These are phyloP conservation scores for Cladosporium sp. DNA, from an alignment of 2,329 filamentous ascomycete species.

Conservation along the genomic window DNA sequence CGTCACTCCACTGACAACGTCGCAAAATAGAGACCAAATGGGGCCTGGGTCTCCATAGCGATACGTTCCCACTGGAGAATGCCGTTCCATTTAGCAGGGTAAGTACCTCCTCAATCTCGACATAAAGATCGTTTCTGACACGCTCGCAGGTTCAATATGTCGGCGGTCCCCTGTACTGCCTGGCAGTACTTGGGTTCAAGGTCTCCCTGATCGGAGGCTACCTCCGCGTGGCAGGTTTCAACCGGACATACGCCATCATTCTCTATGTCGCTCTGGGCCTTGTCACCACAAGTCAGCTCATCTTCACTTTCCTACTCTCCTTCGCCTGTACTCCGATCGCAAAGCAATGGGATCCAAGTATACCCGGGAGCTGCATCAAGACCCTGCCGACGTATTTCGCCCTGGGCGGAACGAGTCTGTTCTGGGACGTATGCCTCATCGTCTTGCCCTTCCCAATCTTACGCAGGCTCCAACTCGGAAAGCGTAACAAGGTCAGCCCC, in stretches of 20 bases:
- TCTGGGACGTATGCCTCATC: conserved; percentile 15
- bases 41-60: conserved; percentile 9
- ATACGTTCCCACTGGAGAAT: conserved; percentile 12
- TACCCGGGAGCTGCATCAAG: conserved; percentile 13
- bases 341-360: conserved; percentile 15
- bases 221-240: conserved; percentile 15
- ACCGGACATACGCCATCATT: conserved; percentile 11
- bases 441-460: conserved; percentile 15
- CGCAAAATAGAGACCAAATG: conserved; percentile 10
- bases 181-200: conserved; percentile 16
- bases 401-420: conserved; percentile 13
- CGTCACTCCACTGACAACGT: neutral
- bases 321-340: conserved; percentile 14
- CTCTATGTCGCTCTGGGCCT: conserved; percentile 10
- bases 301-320: conserved; percentile 14
- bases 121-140: neutral
- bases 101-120: neutral
- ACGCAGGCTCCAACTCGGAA: conserved; percentile 16
- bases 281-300: conserved; percentile 12
- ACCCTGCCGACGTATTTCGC: conserved; percentile 14
- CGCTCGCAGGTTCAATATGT: conserved; percentile 9
- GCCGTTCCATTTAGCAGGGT: conserved; percentile 12
- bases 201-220: conserved; percentile 13
- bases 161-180: conserved; percentile 14
- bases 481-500: conserved; percentile 16